Evolutionary conservation across 208 protist species (phyloP).

Genomic region (Crithidia brevicula): DNA sequence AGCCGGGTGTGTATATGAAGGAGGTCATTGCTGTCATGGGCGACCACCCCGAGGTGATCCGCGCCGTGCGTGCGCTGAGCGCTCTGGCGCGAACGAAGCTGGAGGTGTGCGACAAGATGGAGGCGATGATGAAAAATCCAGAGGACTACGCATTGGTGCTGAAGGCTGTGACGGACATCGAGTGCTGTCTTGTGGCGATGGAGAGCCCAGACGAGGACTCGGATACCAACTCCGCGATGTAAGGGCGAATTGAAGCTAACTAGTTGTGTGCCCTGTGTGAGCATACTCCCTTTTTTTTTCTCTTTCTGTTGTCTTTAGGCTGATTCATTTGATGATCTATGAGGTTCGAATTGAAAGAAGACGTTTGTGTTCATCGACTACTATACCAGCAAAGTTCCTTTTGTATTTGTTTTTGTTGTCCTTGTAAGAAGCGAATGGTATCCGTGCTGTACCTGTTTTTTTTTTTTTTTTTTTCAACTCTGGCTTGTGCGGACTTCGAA

Average conservation of each 20-base stretch:
- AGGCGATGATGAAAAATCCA: slow-evolving; percentile 54
- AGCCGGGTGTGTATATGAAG: slow-evolving; percentile 85
- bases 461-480: too few relatives aligned
- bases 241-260: too few relatives aligned
- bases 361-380: too few relatives aligned
- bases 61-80: slow-evolving; percentile 51
- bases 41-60: slow-evolving; percentile 56
- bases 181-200: slow-evolving; percentile 83
- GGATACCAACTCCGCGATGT: slow-evolving; percentile 5
- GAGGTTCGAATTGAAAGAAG: too few relatives aligned
- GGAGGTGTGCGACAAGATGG: slow-evolving; percentile 55
- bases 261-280: too few relatives aligned
- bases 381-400: too few relatives aligned
- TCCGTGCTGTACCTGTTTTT: too few relatives aligned
- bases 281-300: background rate
- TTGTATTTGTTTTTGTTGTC: too few relatives aligned
- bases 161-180: slow-evolving; percentile 88
- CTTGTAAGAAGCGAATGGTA: too few relatives aligned
- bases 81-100: slow-evolving; percentile 52
- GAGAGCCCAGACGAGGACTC: slow-evolving; percentile 36
- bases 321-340: too few relatives aligned
- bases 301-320: slow-evolving; percentile 3
- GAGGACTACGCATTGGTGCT: slow-evolving; percentile 88
- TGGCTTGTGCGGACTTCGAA: too few relatives aligned
- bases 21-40: slow-evolving; percentile 75